phyloP scores from a whole-genome alignment of 176 grass and related monocot species.

The Puya raimondii region DNA sequence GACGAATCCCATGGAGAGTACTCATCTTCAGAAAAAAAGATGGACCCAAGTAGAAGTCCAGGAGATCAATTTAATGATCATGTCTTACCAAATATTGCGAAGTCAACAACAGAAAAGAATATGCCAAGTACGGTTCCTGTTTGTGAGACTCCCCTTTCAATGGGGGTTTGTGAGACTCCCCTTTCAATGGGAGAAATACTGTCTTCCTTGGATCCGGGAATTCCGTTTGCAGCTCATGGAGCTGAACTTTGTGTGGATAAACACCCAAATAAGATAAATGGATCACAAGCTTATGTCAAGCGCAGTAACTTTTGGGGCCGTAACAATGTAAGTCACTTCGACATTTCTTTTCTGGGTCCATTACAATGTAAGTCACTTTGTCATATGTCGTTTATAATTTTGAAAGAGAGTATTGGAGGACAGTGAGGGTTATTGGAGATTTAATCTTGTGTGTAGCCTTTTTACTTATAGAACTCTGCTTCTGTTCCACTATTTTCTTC shows the following conservation, averaged over 20 bases:
- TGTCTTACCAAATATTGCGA: constrained; percentile 30
- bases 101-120: constrained; percentile 37
- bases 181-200: constrained; percentile 97
- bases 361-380: too few relatives aligned
- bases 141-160: constrained; percentile 56
- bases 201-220: constrained; percentile 80
- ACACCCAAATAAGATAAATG: constrained; percentile 52
- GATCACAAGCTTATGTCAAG: constrained; percentile 51
- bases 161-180: constrained; percentile 51
- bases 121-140: constrained; percentile 24
- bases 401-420: too few relatives aligned
- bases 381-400: too few relatives aligned
- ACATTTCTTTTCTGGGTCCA: neutral
- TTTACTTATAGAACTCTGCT: neutral
- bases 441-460: neutral
- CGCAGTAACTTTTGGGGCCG: constrained; percentile 73
- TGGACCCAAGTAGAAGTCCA: constrained; percentile 31
- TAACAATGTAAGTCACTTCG: constrained; percentile 54
- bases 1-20: constrained; percentile 34
- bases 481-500: too few relatives aligned
- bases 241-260: constrained; percentile 57
- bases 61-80: constrained; percentile 30
- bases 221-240: constrained; percentile 49
- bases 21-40: constrained; percentile 34
- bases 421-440: too few relatives aligned